Evolutionary conservation across 2,329 filamentous ascomycete genomes (phyloP), one percentile per base, ranked within the genome.

Genomic region (Sporothrix mexicana): DNA sequence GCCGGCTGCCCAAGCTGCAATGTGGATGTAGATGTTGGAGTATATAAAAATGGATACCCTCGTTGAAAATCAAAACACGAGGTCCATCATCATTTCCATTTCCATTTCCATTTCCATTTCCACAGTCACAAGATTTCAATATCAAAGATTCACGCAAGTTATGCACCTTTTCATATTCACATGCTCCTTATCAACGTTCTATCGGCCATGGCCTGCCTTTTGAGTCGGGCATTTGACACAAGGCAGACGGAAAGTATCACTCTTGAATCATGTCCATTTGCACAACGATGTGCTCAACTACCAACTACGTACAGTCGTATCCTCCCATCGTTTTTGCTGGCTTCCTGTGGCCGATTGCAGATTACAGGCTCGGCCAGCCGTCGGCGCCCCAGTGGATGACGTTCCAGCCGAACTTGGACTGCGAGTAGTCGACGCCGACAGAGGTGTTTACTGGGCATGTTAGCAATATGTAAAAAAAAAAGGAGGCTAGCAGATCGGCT

Each of bases 361-460:
- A 25, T 55, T 55, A 69, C 66, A 69, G 47, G 13, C 66, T 69
- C 4, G 69, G 69, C 69, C 69, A 71, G 25, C 69, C 69, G 45
- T 71, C 17, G 36, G 53, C 43, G 36, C 47, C 62, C 70, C 70
- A 72, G 30, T 67, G 41, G 36, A 72, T 67, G 23, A 57, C 49
- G 49, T 72, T 72, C 70, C 70, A 72, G 20, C 70, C 70, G 47
- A 72, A 72, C 30, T 13, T 47, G 1, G 70, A 47, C 15, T 72
- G 3, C n/a, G 10, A 2, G 49, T 72, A 72, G 47, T 57, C 61
- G 47, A 72, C 12, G 25, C 69, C 57, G 43, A 71, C n/a, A 3
- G 68, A 70, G 15, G 68, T 61, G 55, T 70, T 70, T 43, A 70
- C 68, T 70, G 23, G 7, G 9, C 4, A n/a, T 4, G 41, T 64